Percentiles rank a stretch among this genome's conserved stretches.
Evolutionary conservation across 805 yeast species (phyloP).

Genomic region (Wickerhamiella dianesei): DNA sequence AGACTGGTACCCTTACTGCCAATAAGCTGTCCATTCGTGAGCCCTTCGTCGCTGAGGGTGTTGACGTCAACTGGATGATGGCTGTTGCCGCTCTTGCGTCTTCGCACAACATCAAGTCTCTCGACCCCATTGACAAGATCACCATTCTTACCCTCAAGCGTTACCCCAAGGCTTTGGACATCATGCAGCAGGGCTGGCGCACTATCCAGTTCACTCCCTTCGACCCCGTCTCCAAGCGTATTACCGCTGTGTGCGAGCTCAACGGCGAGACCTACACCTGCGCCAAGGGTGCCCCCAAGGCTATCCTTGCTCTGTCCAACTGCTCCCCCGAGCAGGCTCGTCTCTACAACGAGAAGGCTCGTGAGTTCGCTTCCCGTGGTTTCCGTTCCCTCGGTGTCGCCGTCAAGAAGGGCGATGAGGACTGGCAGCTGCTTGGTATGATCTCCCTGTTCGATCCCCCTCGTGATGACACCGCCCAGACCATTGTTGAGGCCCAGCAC

Average conservation of each 20-base stretch:
- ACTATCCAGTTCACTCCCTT: conserved; percentile 78
- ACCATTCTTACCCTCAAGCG: conserved; percentile 77
- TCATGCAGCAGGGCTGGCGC: conserved; percentile 30
- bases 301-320: conserved; percentile 43
- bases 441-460: conserved; percentile 99
- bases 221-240: conserved; percentile 96
- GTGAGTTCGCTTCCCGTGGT: conserved; percentile 96
- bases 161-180: conserved; percentile 70
- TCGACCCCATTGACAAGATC: conserved; percentile 94
- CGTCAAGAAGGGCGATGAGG: conserved; percentile 97
- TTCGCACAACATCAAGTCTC: conserved; percentile 95
- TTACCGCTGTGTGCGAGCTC: conserved; percentile 86
- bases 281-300: conserved; percentile 98
- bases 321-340: conserved; percentile 83
- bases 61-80: conserved; percentile 91
- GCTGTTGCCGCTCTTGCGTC: conserved; percentile 96
- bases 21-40: conserved; percentile 91
- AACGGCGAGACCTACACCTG: conserved; percentile 92
- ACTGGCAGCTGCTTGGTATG: conserved; percentile 95
- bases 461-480: conserved; percentile 94
- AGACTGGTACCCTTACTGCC: conserved; percentile 95
- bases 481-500: conserved; percentile 81
- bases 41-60: conserved; percentile 97
- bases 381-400: conserved; percentile 98
- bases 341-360: conserved; percentile 91